Conservation (phyloP, 345 rosid genomes). For the Eucalyptus lansdowneana region DNA sequence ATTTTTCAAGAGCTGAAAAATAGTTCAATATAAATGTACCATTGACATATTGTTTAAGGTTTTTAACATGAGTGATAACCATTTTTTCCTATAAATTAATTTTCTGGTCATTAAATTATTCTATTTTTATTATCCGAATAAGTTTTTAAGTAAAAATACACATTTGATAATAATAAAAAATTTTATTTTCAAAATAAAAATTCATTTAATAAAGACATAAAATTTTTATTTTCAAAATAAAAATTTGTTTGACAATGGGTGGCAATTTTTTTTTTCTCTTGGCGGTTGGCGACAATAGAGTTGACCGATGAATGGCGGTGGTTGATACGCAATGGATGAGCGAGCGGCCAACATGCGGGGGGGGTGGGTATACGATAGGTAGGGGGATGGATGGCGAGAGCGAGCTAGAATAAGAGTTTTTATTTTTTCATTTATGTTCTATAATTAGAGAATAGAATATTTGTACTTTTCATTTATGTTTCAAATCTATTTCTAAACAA, state of each 20-base stretch:
- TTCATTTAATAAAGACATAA: rapidly evolving
- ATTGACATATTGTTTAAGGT: background rate
- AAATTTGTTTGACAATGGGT: rapidly evolving
- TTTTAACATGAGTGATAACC: background rate
- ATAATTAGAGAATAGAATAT: too few species aligned
- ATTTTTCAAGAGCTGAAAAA: rapidly evolving
- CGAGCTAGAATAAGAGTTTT: too few species aligned
- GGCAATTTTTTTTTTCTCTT: too few species aligned
- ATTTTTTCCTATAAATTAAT: rapidly evolving
- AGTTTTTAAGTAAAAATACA: rapidly evolving
- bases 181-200: too few species aligned
- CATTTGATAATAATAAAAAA: too few species aligned
- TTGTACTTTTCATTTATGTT: too few species aligned
- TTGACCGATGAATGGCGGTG: rapidly evolving
- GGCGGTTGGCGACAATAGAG: rapidly evolving
- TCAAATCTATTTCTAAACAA: too few species aligned
- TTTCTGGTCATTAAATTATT: rapidly evolving
- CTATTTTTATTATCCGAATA: rapidly evolving
- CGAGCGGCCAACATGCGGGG: rapidly evolving
- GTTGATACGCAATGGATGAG: too few species aligned
- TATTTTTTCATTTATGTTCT: too few species aligned
- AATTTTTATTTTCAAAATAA: rapidly evolving
- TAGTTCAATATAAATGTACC: rapidly evolving
- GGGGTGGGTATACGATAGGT: too few species aligned
- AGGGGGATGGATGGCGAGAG: too few species aligned